Conservation (phyloP, 257 asterid species). For the Jacaranda mimosifolia region DNA sequence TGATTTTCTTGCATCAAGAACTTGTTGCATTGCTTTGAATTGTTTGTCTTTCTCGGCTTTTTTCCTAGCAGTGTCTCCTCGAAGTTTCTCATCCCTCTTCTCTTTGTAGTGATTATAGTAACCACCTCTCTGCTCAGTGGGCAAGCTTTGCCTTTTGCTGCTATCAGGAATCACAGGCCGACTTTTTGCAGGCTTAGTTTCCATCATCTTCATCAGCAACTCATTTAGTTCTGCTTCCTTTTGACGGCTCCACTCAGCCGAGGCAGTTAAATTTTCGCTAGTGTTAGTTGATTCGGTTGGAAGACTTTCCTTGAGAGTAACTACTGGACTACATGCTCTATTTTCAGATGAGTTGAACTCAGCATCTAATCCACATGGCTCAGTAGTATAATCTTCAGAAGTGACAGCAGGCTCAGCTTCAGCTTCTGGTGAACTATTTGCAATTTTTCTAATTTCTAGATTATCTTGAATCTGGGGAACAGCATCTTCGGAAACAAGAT, state of each 20-base stretch:
- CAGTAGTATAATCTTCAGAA: conserved; percentile 33
- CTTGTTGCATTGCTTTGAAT: conserved; percentile 52
- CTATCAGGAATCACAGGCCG: conserved; percentile 38
- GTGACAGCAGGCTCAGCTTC: conserved; percentile 36
- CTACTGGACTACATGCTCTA: conserved; percentile 27
- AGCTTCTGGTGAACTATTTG: conserved; percentile 36
- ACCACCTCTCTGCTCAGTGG: conserved; percentile 56
- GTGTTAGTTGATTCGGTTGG: conserved; percentile 35
- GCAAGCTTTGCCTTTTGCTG: conserved; percentile 46
- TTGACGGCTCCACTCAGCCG: conserved; percentile 71
- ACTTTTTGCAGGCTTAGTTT: conserved; percentile 60
- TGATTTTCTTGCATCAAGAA: conserved; percentile 55
- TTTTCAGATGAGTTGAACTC: conserved; percentile 39
- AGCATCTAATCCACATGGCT: conserved; percentile 38
- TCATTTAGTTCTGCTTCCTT: conserved; percentile 71
- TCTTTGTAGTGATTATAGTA: conserved; percentile 55
- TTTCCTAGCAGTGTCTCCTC: conserved; percentile 54
- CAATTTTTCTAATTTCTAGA: conserved; percentile 19
- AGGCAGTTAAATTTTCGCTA: conserved; percentile 44
- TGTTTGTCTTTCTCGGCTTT: conserved; percentile 59
- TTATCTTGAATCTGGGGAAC: conserved; percentile 34
- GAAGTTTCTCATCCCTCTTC: conserved; percentile 61
- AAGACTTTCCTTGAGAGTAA: conserved; percentile 37
- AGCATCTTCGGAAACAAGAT: conserved; percentile 41
- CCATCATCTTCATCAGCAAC: conserved; percentile 72